Conservation (phyloP, 768 basidiomycete species). For the Leccinum uliginosum region DNA sequence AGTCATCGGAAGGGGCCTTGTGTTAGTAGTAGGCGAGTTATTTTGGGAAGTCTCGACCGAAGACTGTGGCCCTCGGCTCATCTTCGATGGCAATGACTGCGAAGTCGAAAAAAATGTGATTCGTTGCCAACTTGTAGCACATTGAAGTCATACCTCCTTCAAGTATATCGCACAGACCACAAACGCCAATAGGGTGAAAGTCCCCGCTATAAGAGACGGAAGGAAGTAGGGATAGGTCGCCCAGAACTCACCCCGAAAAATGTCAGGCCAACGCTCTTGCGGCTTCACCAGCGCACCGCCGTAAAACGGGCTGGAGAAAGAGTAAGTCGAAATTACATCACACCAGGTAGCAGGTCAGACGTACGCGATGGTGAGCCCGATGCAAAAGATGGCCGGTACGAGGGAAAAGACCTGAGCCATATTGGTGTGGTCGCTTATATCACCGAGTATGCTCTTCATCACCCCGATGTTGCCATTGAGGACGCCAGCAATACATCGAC, state of each 20-base stretch:
- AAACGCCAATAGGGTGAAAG: constrained; percentile 10
- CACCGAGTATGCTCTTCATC: constrained; percentile 68
- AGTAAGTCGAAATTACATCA: neutral
- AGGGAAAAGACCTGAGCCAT: constrained; percentile 34
- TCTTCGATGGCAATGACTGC: constrained; percentile 26
- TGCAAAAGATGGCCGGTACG: constrained; percentile 26
- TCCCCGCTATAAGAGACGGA: constrained; percentile 27
- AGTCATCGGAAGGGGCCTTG: constrained; percentile 29
- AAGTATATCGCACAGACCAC: constrained; percentile 22
- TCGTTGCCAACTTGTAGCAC: neutral
- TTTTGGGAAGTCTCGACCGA: neutral
- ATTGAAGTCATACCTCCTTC: constrained; percentile 26
- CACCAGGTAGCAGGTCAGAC: neutral
- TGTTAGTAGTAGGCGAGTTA: neutral
- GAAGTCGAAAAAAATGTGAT: neutral
- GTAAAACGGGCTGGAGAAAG: constrained; percentile 44
- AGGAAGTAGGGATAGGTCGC: constrained; percentile 35
- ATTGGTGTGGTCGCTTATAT: constrained; percentile 44
- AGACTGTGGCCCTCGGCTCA: neutral
- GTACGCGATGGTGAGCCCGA: constrained; percentile 31
- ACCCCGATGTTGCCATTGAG: constrained; percentile 47
- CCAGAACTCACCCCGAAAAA: constrained; percentile 42
- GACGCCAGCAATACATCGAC: constrained; percentile 34
- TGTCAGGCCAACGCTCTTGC: constrained; percentile 47
- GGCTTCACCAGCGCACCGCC: constrained; percentile 56